Evolutionary conservation across 2,329 filamentous ascomycete species (phyloP).

Genomic region (Mycosphaerella sp.): DNA sequence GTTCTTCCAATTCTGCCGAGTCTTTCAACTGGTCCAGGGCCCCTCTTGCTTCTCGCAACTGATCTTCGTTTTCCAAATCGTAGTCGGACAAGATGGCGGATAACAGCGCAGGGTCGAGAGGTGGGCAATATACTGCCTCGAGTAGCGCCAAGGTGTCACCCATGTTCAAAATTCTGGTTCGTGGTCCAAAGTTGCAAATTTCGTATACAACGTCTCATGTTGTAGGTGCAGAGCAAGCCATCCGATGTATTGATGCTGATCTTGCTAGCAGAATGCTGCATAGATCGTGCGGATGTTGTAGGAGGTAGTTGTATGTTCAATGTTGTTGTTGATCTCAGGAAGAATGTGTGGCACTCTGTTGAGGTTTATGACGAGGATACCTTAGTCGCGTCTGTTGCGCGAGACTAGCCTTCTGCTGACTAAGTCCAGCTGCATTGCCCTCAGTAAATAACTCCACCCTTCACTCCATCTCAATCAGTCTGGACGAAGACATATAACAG

Average conservation of each 20-base stretch:
- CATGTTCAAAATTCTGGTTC: constrained; percentile 21
- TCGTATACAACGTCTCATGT: constrained; percentile 2
- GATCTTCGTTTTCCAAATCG: constrained; percentile 50
- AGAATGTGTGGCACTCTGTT: no score
- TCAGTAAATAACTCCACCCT: no score
- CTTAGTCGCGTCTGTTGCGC: no score
- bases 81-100: constrained; percentile 70
- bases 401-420: no score
- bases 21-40: constrained; percentile 60
- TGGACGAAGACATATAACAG: no score
- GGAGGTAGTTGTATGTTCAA: no score
- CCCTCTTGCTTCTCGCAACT: constrained; percentile 51
- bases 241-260: not conserved
- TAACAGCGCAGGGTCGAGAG: constrained; percentile 71
- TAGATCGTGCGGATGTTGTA: not conserved
- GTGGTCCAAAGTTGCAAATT: not conserved
- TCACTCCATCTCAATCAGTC: no score
- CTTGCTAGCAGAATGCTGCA: not conserved
- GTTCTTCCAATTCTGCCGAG: constrained; percentile 60
- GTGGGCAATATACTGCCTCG: constrained; percentile 64
- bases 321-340: not conserved
- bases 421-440: no score
- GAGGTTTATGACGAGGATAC: no score
- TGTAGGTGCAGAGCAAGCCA: not conserved
- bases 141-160: constrained; percentile 22